These are phyloP conservation scores for Pelargonium myrrhifolium DNA, from an alignment of 441 rosid genomes.

Conservation along the genomic window DNA sequence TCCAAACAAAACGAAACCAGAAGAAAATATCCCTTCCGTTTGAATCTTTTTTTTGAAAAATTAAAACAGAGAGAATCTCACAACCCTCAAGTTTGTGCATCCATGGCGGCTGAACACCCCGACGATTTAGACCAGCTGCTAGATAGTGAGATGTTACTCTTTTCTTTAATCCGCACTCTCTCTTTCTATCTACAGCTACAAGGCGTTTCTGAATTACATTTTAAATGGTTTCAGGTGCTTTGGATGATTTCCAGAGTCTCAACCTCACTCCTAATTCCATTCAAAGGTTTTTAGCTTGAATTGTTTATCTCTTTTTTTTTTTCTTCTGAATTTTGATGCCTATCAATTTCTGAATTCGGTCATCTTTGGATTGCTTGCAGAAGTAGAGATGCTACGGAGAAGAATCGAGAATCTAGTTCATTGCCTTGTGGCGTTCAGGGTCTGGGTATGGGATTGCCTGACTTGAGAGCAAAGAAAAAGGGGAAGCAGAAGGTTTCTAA, in stretches of 20 bases:
- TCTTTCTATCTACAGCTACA: not conserved
- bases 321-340: not conserved
- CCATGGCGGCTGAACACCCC: constrained; percentile 46
- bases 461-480: constrained; percentile 69
- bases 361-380: constrained; percentile 28
- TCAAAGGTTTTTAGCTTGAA: constrained; percentile 34
- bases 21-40: no score
- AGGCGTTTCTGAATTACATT: constrained; percentile 5
- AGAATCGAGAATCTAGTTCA: constrained; percentile 34
- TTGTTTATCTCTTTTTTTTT: not conserved
- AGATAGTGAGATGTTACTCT: constrained; percentile 44
- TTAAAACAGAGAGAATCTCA: not conserved
- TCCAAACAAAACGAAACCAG: no score
- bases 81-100: not conserved
- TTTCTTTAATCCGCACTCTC: not conserved
- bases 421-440: constrained; percentile 67
- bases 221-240: constrained; percentile 53
- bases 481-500: constrained; percentile 59
- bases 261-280: constrained; percentile 37
- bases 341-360: not conserved
- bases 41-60: not conserved
- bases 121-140: constrained; percentile 93
- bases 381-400: constrained; percentile 29
- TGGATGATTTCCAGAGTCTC: constrained; percentile 90
- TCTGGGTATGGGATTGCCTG: constrained; percentile 84